These are phyloP conservation scores for Myxozyma melibiosi DNA, from an alignment of 805 yeast genomes.

Conservation along the genomic window DNA sequence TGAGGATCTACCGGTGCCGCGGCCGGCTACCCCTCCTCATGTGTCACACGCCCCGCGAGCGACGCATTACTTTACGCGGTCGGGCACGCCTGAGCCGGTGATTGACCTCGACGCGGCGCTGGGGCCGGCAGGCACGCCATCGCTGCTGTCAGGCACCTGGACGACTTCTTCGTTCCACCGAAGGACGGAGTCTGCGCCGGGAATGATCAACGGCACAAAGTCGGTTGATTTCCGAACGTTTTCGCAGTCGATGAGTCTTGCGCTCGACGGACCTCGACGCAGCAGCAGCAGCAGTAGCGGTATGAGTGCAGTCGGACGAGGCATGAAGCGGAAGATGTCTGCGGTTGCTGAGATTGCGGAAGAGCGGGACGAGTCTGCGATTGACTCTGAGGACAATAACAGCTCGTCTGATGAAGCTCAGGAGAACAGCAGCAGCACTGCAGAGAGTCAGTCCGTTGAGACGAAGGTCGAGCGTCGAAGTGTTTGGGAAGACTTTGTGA, in stretches of 20 bases:
- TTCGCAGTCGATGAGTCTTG: conserved; percentile 13
- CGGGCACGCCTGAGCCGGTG: conserved; percentile 52
- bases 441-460: background rate
- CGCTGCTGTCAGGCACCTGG: conserved; percentile 23
- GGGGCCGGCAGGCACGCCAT: conserved; percentile 43
- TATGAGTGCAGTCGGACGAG: conserved; percentile 16
- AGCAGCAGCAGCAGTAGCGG: background rate
- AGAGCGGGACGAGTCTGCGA: conserved; percentile 12
- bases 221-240: conserved; percentile 26
- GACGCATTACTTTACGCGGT: conserved; percentile 25
- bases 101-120: conserved; percentile 60
- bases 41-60: conserved; percentile 32
- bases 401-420: background rate
- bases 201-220: conserved; percentile 39
- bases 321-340: conserved; percentile 38
- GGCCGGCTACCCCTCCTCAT: conserved; percentile 33
- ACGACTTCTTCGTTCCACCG: conserved; percentile 43
- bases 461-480: conserved; percentile 14
- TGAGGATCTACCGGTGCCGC: conserved; percentile 9
- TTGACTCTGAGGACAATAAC: background rate
- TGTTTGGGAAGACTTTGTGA: conserved; percentile 32
- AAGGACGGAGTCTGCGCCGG: conserved; percentile 61
- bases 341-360: conserved; percentile 37
- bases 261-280: background rate
- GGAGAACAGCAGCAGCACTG: background rate